These are phyloP conservation scores for Helicocarpus griseus DNA, from an alignment of 2,329 filamentous ascomycete species.

Conservation along the genomic window DNA sequence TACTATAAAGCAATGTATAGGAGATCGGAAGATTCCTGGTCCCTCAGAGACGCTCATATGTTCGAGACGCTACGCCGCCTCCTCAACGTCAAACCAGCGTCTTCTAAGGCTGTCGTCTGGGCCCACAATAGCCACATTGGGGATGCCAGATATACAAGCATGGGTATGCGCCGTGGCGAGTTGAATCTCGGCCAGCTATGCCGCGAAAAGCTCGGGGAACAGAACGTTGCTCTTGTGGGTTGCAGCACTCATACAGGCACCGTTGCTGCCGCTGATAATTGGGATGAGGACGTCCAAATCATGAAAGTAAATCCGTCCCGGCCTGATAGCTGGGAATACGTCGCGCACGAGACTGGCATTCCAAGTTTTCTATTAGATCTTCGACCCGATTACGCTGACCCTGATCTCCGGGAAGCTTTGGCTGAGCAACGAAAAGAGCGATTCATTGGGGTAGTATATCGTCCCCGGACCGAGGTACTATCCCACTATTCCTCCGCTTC, in stretches of 20 bases:
- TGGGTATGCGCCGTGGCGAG: conserved; percentile 36
- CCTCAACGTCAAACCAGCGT: conserved; percentile 29
- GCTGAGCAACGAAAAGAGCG: conserved; percentile 35
- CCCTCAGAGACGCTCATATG: conserved; percentile 44
- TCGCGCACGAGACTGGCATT: conserved; percentile 39
- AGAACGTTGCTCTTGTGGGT: conserved; percentile 36
- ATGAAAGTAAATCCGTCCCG: conserved; percentile 41
- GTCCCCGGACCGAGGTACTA: conserved; percentile 39
- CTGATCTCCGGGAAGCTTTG: conserved; percentile 28
- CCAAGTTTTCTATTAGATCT: conserved; percentile 40
- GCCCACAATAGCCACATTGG: conserved; percentile 46
- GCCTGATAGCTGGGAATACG: conserved; percentile 40
- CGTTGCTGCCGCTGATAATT: conserved; percentile 42
- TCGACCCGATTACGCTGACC: conserved; percentile 26
- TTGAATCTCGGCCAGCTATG: conserved; percentile 48
- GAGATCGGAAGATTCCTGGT: conserved; percentile 41
- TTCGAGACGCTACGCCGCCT: conserved; percentile 39
- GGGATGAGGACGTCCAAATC: conserved; percentile 43
- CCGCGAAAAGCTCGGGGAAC: conserved; percentile 33
- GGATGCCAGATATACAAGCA: conserved; percentile 44
- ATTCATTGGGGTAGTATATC: conserved; percentile 46
- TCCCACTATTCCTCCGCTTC: conserved; percentile 42
- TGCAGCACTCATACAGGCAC: conserved; percentile 43
- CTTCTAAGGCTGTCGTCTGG: conserved; percentile 43
- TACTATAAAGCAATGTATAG: conserved; percentile 47